Evolutionary conservation across 129 eudicot genomes (phyloP), one percentile per base, ranked within the genome.

Genomic region (Lonicera japonica): DNA sequence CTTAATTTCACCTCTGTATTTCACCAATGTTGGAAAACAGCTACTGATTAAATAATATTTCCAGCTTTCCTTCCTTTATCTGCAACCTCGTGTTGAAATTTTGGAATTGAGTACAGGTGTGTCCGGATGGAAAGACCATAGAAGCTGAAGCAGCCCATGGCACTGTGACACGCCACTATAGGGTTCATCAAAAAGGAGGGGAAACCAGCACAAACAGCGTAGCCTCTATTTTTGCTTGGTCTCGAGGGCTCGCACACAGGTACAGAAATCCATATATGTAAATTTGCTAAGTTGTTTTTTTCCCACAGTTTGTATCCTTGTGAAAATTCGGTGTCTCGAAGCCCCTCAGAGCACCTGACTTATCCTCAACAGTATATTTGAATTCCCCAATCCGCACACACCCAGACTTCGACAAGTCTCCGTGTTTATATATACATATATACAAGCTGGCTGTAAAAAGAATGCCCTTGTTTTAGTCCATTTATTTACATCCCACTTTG

Each of bases 101-200:
- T 1, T 29, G 36, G 36, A 29, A 2, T 50, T 34, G 52, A 63
- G 40, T 69, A 59, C 68, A 92, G 98, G 82, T 90, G 8, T 90
- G 97, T 56, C 97, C 94, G 55, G 97, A 90, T 80, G 97, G 95
- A 21, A 87, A 91, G 79, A 91, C 97, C 25, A 87, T 91, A 39
- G 90, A 87, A 67, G 88, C 97, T 52, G 97, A 90, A 77, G 97
- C 92, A 58, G 95, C 97, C 62, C 97, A 90, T 76, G 97, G 95
- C 53, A 91, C 94, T 64, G 94, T 87, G 10, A 91, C 94, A 1
- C 95, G 95, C 21, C 95, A 91, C 77, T 91, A 60, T 78, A 84
- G 94, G 71, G 95, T 87, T 70, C 97, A 91, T 65, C 90, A 91
- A 61, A 91, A 77, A 52, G 95, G 94, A 7, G 95, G 94, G 11